These are phyloP conservation scores for Lanmaoa pseudosensibilis DNA, from an alignment of 768 basidiomycete species.

Conservation along the genomic window DNA sequence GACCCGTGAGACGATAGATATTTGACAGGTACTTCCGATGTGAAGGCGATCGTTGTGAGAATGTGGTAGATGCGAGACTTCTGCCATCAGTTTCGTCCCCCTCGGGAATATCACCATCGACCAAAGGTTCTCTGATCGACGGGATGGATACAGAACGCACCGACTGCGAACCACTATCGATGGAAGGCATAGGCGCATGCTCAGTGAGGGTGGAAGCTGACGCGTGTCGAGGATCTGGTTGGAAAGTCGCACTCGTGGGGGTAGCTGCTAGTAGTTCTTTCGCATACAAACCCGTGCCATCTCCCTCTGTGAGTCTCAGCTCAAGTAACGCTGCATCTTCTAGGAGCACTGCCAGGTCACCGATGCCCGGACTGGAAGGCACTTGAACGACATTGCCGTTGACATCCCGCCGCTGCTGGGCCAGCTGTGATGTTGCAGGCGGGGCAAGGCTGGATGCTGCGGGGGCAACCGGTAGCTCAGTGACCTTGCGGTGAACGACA, in stretches of 20 bases:
- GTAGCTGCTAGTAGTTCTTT: conserved; percentile 18
- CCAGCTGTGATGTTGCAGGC: conserved; percentile 29
- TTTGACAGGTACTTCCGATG: conserved; percentile 47
- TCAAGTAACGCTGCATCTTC: conserved; percentile 62
- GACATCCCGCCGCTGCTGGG: conserved; percentile 31
- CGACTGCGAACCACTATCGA: conserved; percentile 25
- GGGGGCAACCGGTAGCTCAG: conserved; percentile 34
- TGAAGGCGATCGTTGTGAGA: conserved; percentile 53
- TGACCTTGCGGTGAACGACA: conserved; percentile 57
- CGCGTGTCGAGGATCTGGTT: conserved; percentile 17
- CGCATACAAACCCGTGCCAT: conserved; percentile 13
- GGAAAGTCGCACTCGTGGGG: conserved; percentile 29
- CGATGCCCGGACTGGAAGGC: conserved; percentile 47
- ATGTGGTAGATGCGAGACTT: conserved; percentile 39
- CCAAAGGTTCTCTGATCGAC: conserved; percentile 30
- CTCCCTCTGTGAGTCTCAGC: conserved; percentile 49
- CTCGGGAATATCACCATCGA: conserved; percentile 24
- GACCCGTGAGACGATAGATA: conserved; percentile 45
- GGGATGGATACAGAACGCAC: conserved; percentile 31
- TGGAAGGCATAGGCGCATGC: conserved; percentile 11
- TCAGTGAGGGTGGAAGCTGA: conserved; percentile 27
- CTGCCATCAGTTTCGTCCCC: conserved; percentile 31
- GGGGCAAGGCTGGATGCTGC: conserved; percentile 14
- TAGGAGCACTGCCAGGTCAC: conserved; percentile 54
- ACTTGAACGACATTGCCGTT: conserved; percentile 28